Evolutionary conservation across 2,329 filamentous ascomycete genomes (phyloP), one percentile per base, ranked within the genome.

Genomic region (Chaetoscypha palmicola): DNA sequence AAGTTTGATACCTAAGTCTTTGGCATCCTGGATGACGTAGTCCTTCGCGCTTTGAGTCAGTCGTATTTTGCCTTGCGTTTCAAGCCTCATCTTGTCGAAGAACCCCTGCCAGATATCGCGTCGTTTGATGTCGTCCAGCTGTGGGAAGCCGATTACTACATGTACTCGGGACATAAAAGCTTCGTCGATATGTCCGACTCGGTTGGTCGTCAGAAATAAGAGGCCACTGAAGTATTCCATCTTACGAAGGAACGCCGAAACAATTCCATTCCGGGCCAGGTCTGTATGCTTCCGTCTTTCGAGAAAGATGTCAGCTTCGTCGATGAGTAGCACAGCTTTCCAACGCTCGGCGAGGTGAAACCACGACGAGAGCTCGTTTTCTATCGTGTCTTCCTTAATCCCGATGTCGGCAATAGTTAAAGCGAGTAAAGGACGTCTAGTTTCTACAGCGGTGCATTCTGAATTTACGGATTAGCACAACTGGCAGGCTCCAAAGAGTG

Each of bases 131-230:
- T 54, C 48, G 14, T 48, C 50, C 3, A 58, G 45, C 12, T 52
- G 46, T 7, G 46, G 43, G 42, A 63, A 64, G 16, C 52, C 47
- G 16, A 64, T 47, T 2, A 54, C 47, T 4, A 65, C 51, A 41
- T 65, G 62, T 41, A 65, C 61, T 10, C 63, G 56, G 12, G 54
- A 58, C 14, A 58, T 56, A 46, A 69, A 62, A 0, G 64, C 65
- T 12, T 63, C 59, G 38, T 68, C 66, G 34, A 68, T 62, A 14
- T 47, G 46, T 2, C 59, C 46, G 30, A 67, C 63, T 1, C 66
- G 61, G 21, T 67, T 65, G 16, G 63, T 62, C 4, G 68, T 69
- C 1, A 69, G 57, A 50, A 68, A 64, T 7, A 66, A 49, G 28
- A 62, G 56, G 12, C 59, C 59, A 26, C 50, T 47, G 50, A 61